Base-by-base conservation (phyloP, 2,329 filamentous ascomycete genomes). In the Gyromitra esculenta region DNA sequence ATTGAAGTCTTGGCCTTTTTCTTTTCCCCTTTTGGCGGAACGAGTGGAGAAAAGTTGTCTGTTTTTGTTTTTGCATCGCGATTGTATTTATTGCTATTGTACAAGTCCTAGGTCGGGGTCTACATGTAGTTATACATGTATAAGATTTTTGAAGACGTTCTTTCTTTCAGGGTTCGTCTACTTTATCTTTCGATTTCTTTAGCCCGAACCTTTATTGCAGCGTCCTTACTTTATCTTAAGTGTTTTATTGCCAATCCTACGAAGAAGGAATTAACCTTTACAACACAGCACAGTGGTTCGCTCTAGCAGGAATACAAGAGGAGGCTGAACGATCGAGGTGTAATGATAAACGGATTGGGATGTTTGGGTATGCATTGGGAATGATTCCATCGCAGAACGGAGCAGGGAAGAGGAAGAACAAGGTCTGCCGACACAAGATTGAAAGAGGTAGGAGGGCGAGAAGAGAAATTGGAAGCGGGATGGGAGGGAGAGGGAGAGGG, bases 71-170 rank as follows among this genome's bases (percentile, higher is more conserved):
- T 69, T 74, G 56, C 54, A 62, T 60, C n/a, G 25, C 45, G 54
- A 56, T 63, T 75, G 72, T 75, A 75, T 43, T 57, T 70, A 75
- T 60, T 69, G 56, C 48, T 57, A 54, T 59, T 65, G 69, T 72
- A 65, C 50, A 15, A 72, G 50, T 50, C 13, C 57, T 50, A 15
- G 39, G 31, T 39, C n/a, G 37, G 56, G 59, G 50, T 43, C 35
- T 70, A 25, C 41, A 64, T 68, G 48, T 68, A 69, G 65, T 31
- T 59, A 75, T 57, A 59, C 66, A 75, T 71, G 72, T 65, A 75
- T 63, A 64, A 59, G 72, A 75, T 75, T 64, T 70, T 60, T 68
- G 52, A 69, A 69, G 57, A 65, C 57, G n/a, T 41, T 50, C 21
- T 75, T 75, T 75, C 60, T 52, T 71, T 57, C 18, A 50, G n/a